These are phyloP conservation scores for Tritrichomonas musculus DNA, from an alignment of 208 protist species.

Conservation along the genomic window DNA sequence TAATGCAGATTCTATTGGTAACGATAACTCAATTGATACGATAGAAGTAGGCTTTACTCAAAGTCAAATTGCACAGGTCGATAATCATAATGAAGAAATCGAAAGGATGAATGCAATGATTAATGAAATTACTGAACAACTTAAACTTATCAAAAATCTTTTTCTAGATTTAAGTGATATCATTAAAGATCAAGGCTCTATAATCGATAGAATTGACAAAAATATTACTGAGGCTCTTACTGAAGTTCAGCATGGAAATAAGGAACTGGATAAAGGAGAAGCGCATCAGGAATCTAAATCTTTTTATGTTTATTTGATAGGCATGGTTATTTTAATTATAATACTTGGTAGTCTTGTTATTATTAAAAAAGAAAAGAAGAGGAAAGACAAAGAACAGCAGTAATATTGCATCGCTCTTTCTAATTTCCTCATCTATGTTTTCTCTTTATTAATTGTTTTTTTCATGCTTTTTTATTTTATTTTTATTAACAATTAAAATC, in stretches of 20 bases:
- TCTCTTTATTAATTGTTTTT: no score
- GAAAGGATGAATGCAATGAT: not conserved
- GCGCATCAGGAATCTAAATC: not conserved
- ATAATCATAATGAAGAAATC: not conserved
- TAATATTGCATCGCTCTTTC: no score
- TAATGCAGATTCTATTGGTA: not conserved
- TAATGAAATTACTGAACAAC: not conserved
- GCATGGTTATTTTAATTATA: not conserved
- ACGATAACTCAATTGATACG: not conserved
- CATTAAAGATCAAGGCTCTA: conserved; percentile 1
- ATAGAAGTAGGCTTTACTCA: not conserved
- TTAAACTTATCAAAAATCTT: no score
- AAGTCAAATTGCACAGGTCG: not conserved
- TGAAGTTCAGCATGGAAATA: not conserved
- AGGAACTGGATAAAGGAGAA: not conserved
- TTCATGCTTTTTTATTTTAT: no score
- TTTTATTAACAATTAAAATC: no score
- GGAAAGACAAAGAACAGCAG: no score
- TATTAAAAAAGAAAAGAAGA: not conserved
- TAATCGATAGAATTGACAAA: not conserved
- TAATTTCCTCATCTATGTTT: no score
- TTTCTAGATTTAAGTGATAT: not conserved
- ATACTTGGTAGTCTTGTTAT: not conserved
- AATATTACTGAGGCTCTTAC: not conserved
- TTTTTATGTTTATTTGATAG: not conserved